phyloP scores from a whole-genome alignment of 2,329 filamentous ascomycete genomes.

The Beauveria varroae region DNA sequence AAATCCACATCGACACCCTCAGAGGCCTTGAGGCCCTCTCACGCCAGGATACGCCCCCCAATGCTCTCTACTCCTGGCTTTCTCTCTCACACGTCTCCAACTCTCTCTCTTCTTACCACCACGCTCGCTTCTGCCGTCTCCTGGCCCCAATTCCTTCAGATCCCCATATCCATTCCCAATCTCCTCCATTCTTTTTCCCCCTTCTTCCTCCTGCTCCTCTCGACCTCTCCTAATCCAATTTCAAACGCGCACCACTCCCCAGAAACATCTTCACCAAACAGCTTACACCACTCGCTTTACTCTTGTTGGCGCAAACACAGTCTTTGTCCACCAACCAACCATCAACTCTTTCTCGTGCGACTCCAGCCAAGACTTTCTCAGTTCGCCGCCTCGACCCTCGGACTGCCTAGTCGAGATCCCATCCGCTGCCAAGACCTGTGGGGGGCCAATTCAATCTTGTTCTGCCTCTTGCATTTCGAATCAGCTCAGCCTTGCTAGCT shows the following conservation, averaged over 20 bases:
- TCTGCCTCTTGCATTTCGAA: neutral
- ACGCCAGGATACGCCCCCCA: neutral
- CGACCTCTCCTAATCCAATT: neutral
- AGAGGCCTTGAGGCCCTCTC: no score
- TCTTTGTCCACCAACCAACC: neutral
- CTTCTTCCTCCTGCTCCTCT: neutral
- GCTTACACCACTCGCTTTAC: neutral
- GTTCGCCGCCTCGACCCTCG: neutral
- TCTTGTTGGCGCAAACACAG: neutral
- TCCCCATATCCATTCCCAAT: neutral
- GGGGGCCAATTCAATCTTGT: neutral
- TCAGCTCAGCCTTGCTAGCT: neutral
- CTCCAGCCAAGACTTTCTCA: neutral
- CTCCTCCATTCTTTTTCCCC: neutral
- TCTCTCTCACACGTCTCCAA: neutral
- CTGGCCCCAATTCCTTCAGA: neutral
- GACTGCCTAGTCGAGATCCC: neutral
- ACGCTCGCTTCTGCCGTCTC: neutral
- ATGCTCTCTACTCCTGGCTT: neutral
- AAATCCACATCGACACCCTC: neutral
- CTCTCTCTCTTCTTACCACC: neutral
- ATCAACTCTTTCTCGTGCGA: neutral
- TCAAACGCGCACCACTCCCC: neutral
- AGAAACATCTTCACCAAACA: neutral
- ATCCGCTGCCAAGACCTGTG: slow-evolving; percentile 6